Conservation (phyloP, 371 early-diverging fungal species). For the Umbelopsis sp. region DNA sequence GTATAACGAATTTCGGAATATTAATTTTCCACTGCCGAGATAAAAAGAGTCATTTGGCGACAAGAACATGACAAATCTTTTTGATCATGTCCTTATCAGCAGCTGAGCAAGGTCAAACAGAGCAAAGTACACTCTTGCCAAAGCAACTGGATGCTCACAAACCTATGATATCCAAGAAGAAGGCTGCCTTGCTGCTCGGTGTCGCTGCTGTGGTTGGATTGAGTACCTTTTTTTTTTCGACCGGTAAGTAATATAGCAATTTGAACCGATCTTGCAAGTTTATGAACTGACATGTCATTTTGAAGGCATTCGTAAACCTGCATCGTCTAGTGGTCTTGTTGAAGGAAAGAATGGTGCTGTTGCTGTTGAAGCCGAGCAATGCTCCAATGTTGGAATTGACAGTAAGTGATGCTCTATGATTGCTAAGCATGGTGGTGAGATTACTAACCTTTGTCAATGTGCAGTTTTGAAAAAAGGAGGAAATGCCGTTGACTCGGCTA, state of each 20-base stretch:
- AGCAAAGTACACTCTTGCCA: not conserved
- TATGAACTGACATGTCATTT: not conserved
- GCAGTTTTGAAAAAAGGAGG: slow-evolving; percentile 90
- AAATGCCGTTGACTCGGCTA: slow-evolving; percentile 96
- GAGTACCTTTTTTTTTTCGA: slow-evolving; percentile 24
- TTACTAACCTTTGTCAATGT: not conserved
- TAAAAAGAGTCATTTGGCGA: no score
- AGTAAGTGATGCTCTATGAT: slow-evolving; percentile 37
- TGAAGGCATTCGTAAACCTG: not conserved
- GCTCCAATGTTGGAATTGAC: slow-evolving; percentile 85
- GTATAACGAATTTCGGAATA: no score
- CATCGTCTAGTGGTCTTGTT: slow-evolving; percentile 16
- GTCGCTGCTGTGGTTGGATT: not conserved
- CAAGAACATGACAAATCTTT: not conserved
- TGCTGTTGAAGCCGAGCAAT: slow-evolving; percentile 83
- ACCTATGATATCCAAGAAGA: not conserved
- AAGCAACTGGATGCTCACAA: not conserved
- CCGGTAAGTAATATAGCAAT: not conserved
- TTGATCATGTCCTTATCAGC: slow-evolving; percentile 14
- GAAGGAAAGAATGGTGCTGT: slow-evolving; percentile 73
- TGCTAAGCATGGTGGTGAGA: not conserved
- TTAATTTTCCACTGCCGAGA: not conserved
- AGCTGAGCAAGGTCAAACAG: slow-evolving; percentile 8
- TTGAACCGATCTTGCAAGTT: not conserved
- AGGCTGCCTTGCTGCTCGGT: not conserved